phyloP scores from a whole-genome alignment of 768 basidiomycete species.

The Grammothele lineata region DNA sequence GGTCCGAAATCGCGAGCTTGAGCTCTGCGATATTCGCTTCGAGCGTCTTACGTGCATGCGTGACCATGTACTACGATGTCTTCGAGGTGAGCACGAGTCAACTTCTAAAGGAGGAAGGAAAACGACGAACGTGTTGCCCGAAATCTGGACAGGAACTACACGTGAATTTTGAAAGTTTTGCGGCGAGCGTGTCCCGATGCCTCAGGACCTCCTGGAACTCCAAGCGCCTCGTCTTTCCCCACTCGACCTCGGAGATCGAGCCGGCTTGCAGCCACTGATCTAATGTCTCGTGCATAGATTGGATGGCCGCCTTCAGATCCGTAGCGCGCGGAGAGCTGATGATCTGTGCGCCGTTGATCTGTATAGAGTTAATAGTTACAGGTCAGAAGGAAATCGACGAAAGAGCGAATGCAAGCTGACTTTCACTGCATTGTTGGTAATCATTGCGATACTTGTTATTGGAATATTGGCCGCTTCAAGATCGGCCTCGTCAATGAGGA shows the following conservation, averaged over 20 bases:
- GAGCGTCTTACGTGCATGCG: constrained; percentile 76
- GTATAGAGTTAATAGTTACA: too few relatives aligned
- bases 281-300: constrained; percentile 45
- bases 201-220: constrained; percentile 88
- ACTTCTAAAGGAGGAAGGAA: too few relatives aligned
- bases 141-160: constrained; percentile 69
- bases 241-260: constrained; percentile 73
- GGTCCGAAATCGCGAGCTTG: constrained; percentile 87
- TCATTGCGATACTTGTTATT: constrained; percentile 68
- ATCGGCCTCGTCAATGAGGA: constrained; percentile 45
- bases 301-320: constrained; percentile 53
- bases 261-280: constrained; percentile 51
- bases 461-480: constrained; percentile 70
- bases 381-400: not conserved
- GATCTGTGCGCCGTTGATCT: too few relatives aligned
- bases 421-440: constrained; percentile 71
- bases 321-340: too few relatives aligned
- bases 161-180: constrained; percentile 36
- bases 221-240: constrained; percentile 73
- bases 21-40: constrained; percentile 70
- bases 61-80: constrained; percentile 67
- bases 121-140: constrained; percentile 71
- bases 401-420: constrained; percentile 29
- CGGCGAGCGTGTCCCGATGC: constrained; percentile 45
- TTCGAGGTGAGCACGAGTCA: too few relatives aligned